Evolutionary conservation across 129 eudicot genomes (phyloP).

Genomic region (Artemisia tridentata): DNA sequence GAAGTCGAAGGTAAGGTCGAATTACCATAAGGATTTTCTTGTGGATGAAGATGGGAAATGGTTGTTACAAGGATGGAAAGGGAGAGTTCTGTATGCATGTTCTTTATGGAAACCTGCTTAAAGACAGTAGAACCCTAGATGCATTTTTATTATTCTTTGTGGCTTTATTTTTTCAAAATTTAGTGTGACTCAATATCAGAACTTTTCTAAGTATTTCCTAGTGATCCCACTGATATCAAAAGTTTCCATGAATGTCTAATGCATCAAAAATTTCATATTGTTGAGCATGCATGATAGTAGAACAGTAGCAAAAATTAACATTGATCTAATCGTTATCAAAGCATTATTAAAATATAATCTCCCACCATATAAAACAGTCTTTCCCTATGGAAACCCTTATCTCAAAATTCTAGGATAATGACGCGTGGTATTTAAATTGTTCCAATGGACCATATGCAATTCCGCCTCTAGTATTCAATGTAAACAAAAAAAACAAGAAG

Average conservation of each 20-base stretch:
- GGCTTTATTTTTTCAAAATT: slow-evolving; percentile 18
- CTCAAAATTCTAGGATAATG: too few species aligned
- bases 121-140: slow-evolving; percentile 3
- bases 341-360: not conserved
- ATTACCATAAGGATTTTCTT: slow-evolving; percentile 48
- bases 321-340: not conserved
- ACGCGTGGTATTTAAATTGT: too few species aligned
- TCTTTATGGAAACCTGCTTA: slow-evolving; percentile 47
- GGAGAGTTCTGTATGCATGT: slow-evolving; percentile 38
- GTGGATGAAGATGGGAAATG: slow-evolving; percentile 63
- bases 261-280: too few species aligned
- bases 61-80: slow-evolving; percentile 63
- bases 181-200: slow-evolving; percentile 5
- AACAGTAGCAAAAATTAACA: not conserved
- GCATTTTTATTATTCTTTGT: slow-evolving; percentile 17
- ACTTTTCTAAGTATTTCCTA: not conserved
- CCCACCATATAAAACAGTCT: too few species aligned
- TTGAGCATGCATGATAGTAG: too few species aligned
- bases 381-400: too few species aligned
- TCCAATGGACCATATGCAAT: too few species aligned
- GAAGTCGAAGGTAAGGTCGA: slow-evolving; percentile 40
- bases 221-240: not conserved
- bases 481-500: too few species aligned
- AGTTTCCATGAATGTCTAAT: too few species aligned
- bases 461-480: too few species aligned